Evolutionary conservation across 805 yeast species (phyloP), one percentile per base, ranked within the genome.

Genomic region (Wickerhamomyces bisporus): DNA sequence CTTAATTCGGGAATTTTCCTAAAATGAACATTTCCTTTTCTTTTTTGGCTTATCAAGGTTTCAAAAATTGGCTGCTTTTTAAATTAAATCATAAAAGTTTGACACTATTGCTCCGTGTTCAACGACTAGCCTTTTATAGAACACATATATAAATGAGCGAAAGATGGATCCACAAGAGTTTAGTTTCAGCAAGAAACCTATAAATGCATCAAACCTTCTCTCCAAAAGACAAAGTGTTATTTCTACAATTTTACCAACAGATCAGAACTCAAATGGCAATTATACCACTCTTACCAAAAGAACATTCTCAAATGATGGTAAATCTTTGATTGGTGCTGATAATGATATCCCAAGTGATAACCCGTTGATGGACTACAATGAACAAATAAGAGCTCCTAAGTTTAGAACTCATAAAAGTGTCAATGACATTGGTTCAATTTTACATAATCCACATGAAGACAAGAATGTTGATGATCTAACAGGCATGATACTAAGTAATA

Each of bases 331-430:
- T 1, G 44, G 38, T n/a, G 34, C 46, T 10, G 32, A 38, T 9
- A 35, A 49, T 10, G 32, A 38, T 9, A 35, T 50, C 26, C 40
- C 45, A 24, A 35, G 47, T 3, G 60, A 53, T 30, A 45, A 53
- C 26, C 60, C 60, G 0, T 33, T 47, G 5, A 29, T 52, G 26
- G 58, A 55, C 40, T 50, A 55, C 33, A 49, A 55, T 35, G 50
- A 52, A 30, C 58, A 53, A 37, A 55, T 55, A 18, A 40, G 60
- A 17, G 60, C 55, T 1, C 60, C 60, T 3, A 55, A 55, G 40
- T 47, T 55, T 36, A 42, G 35, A 26, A 32, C 30, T 6, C 40
- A 39, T 2, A 36, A 29, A 7, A 34, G 30, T 8, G 15, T 38
- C 0, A 32, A 34, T 5, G 42, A 42, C 20, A 47, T 47, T 19